Evolutionary conservation across 148 eudicot genomes (phyloP), one percentile per base, ranked within the genome.

Genomic region (Persicaria maculosa): DNA sequence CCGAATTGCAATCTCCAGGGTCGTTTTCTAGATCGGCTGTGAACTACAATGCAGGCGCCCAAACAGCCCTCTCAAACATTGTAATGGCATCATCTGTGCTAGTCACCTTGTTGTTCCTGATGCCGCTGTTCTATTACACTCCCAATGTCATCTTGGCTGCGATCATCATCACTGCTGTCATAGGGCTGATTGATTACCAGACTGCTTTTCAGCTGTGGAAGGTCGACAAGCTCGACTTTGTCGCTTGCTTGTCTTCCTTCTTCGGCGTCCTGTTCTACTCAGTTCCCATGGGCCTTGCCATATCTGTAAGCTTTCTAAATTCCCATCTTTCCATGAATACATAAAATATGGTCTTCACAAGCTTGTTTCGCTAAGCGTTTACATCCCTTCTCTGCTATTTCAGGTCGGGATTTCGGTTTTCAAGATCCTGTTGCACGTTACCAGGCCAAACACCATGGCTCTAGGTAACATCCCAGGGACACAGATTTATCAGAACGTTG

Each of bases 341-440:
- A 31, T 2, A 31, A 31, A 31, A 31, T 31, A 31, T 31, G 36
- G 36, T 31, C 36, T 31, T 31, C 2, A 31, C 36, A 31, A 31
- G 36, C 36, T 31, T 31, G 36, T 1, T 31, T 31, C 36, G 36
- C 36, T 57, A 57, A 17, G 10, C 17, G 7, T 57, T 7, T 22
- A 7, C 65, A 9, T 59, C 17, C 17, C 36, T 31, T 31, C 9
- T 22, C 17, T 6, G 20, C 15, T 61, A 25, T 19, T 87, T 74
- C 84, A 93, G 97, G 94, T 93, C 19, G 93, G 91, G 74, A 86
- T 93, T 77, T 93, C 98, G 0, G 92, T 93, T 53, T 93, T 91
- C 86, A 93, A 93, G 86, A 86, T 93, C 76, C 79, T 93, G 16
- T 83, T 93, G 74, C 94, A 93, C 76, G 92, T 93, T 50, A 89